A percentile compares a stretch with the other conserved stretches of the same genome.
Evolutionary conservation across 192 early-diverging fungal species (phyloP).

Genomic region (Endogone sp.): DNA sequence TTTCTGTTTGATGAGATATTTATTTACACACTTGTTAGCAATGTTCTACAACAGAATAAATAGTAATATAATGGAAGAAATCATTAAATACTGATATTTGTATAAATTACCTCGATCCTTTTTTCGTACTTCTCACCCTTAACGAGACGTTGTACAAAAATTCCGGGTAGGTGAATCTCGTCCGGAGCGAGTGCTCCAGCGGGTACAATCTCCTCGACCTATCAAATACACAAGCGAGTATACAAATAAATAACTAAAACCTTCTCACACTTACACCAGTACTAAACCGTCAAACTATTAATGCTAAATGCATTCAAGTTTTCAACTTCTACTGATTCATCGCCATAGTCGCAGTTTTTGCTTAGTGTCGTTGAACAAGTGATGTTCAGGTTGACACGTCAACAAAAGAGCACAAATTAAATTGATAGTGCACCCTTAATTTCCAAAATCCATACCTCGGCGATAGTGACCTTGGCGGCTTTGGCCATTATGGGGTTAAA

Average conservation of each 20-base stretch:
- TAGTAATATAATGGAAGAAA: not conserved
- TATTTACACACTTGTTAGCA: too few species aligned
- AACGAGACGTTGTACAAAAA: conserved; percentile 69
- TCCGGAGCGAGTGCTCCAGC: conserved; percentile 62
- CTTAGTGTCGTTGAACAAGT: too few species aligned
- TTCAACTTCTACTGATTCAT: too few species aligned
- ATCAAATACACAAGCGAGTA: not conserved
- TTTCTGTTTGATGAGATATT: too few species aligned
- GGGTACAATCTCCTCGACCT: conserved; percentile 72
- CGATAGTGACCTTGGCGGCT: conserved; percentile 70
- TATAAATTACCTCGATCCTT: conserved; percentile 47
- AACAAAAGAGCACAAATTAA: too few species aligned
- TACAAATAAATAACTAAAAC: not conserved
- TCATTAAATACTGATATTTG: too few species aligned
- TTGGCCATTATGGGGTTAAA: conserved; percentile 77
- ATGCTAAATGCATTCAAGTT: too few species aligned
- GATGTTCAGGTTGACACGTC: too few species aligned
- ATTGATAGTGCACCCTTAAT: not conserved
- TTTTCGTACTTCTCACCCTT: conserved; percentile 71
- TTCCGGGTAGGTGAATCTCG: conserved; percentile 71
- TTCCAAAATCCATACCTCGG: conserved; percentile 34
- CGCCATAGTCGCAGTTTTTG: too few species aligned
- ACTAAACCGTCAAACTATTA: too few species aligned
- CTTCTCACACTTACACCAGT: too few species aligned
- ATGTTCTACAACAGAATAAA: too few species aligned